These are phyloP conservation scores for Alternaria postmessia DNA, from an alignment of 2,329 filamentous ascomycete species.

Conservation along the genomic window DNA sequence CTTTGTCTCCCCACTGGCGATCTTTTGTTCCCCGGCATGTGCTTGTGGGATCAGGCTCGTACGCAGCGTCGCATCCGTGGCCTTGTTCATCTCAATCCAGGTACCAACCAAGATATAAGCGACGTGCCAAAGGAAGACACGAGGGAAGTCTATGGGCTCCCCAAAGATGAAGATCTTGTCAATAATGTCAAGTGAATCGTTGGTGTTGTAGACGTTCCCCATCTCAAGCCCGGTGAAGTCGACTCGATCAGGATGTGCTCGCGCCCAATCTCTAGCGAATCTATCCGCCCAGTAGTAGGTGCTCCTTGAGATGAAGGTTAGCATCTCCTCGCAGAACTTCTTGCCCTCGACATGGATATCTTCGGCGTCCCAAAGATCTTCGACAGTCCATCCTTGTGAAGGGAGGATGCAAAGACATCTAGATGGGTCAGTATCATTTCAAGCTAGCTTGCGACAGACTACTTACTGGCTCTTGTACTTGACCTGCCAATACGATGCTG, in stretches of 20 bases:
- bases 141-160: slow-evolving; percentile 34
- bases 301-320: slow-evolving; percentile 37
- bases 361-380: slow-evolving; percentile 46
- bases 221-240: slow-evolving; percentile 26
- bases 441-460: neutral
- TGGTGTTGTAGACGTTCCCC: slow-evolving; percentile 24
- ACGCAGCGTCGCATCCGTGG: slow-evolving; percentile 6
- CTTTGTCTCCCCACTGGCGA: neutral
- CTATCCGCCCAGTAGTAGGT: slow-evolving; percentile 29
- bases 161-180: slow-evolving; percentile 40
- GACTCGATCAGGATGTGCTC: slow-evolving; percentile 29
- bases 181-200: slow-evolving; percentile 32
- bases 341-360: slow-evolving; percentile 45
- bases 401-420: slow-evolving; percentile 41
- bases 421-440: neutral
- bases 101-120: slow-evolving; percentile 32
- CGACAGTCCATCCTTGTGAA: slow-evolving; percentile 30
- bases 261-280: slow-evolving; percentile 37
- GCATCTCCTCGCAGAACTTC: slow-evolving; percentile 37
- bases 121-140: slow-evolving; percentile 42
- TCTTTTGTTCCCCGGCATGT: neutral
- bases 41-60: neutral
- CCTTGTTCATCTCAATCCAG: slow-evolving; percentile 17
- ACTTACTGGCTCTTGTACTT: slow-evolving; percentile 28
- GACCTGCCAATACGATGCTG: slow-evolving; percentile 31